A percentile compares a stretch with the other conserved stretches of the same genome.
phyloP scores from a whole-genome alignment of 371 early-diverging fungal species.

The Mortierella sp. region DNA sequence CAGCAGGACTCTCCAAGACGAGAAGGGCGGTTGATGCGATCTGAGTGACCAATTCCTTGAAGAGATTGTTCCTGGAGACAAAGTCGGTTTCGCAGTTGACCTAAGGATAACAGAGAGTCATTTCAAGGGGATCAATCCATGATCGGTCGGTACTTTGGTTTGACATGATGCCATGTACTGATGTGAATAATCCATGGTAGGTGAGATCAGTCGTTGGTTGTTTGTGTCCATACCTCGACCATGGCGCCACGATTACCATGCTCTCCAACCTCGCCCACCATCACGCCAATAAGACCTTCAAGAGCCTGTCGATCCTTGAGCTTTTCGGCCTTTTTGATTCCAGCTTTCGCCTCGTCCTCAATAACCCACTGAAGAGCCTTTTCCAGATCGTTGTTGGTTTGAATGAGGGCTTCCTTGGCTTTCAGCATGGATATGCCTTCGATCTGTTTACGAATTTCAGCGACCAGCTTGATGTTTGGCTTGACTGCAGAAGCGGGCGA shows the following conservation, averaged over 20 bases:
- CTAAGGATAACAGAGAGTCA: constrained; percentile 54
- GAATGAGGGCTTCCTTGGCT: constrained; percentile 87
- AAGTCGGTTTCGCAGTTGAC: constrained; percentile 96
- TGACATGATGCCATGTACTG: too few relatives aligned
- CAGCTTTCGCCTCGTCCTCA: constrained; percentile 73
- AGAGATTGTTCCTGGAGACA: constrained; percentile 86
- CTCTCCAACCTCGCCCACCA: constrained; percentile 57
- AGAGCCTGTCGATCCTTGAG: constrained; percentile 68
- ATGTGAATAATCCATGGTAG: too few relatives aligned
- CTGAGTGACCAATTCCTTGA: constrained; percentile 77
- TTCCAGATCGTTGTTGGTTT: constrained; percentile 77
- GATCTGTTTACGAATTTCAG: constrained; percentile 77
- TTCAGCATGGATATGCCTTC: constrained; percentile 77
- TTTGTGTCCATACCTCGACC: constrained; percentile 64
- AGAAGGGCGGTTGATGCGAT: constrained; percentile 75
- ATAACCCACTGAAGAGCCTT: constrained; percentile 87
- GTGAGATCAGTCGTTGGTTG: too few relatives aligned
- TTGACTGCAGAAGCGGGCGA: constrained; percentile 58
- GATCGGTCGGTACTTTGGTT: too few relatives aligned
- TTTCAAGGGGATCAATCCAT: not conserved
- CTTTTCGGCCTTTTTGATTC: constrained; percentile 83
- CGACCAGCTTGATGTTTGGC: constrained; percentile 80
- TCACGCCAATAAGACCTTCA: constrained; percentile 82
- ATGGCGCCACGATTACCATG: constrained; percentile 65
- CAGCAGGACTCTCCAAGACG: constrained; percentile 54